Evolutionary conservation across 148 eudicot species (phyloP).

Genomic region (Pouteria glomerata): DNA sequence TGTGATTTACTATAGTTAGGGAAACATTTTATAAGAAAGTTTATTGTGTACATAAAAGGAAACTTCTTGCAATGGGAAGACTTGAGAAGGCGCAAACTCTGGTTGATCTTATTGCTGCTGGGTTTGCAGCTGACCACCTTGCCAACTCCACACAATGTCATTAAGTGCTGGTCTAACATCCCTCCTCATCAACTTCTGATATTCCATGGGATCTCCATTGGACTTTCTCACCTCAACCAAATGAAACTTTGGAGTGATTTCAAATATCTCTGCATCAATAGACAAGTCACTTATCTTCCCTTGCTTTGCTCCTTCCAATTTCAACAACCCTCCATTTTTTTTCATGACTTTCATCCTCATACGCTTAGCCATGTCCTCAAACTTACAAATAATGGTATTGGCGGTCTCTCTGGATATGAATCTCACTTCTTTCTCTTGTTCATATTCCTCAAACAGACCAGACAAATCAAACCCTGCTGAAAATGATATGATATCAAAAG

Average conservation of each 20-base stretch:
- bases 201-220: slow-evolving; percentile 20
- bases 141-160: slow-evolving; percentile 52
- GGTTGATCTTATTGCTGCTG: slow-evolving; percentile 16
- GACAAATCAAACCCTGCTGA: slow-evolving; percentile 23
- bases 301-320: slow-evolving; percentile 12
- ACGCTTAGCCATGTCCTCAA: slow-evolving; percentile 22
- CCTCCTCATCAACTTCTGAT: slow-evolving; percentile 32
- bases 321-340: slow-evolving; percentile 20
- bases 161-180: slow-evolving; percentile 40
- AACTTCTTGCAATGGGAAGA: not conserved
- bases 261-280: slow-evolving; percentile 25
- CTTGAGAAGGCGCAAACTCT: not conserved
- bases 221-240: slow-evolving; percentile 30
- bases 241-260: slow-evolving; percentile 21
- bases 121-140: slow-evolving; percentile 27
- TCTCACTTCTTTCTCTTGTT: slow-evolving; percentile 12
- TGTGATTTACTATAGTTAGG: too few species aligned
- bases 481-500: slow-evolving; percentile 23
- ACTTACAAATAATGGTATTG: slow-evolving; percentile 15
- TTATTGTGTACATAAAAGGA: too few species aligned
- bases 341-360: slow-evolving; percentile 17
- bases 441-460: slow-evolving; percentile 16
- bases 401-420: slow-evolving; percentile 16
- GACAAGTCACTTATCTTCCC: slow-evolving; percentile 15
- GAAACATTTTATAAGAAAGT: too few species aligned